A percentile compares a stretch with the other conserved stretches of the same genome.
Conservation (phyloP, 306 rosid genomes). For the Astragalus glycyphyllos region DNA sequence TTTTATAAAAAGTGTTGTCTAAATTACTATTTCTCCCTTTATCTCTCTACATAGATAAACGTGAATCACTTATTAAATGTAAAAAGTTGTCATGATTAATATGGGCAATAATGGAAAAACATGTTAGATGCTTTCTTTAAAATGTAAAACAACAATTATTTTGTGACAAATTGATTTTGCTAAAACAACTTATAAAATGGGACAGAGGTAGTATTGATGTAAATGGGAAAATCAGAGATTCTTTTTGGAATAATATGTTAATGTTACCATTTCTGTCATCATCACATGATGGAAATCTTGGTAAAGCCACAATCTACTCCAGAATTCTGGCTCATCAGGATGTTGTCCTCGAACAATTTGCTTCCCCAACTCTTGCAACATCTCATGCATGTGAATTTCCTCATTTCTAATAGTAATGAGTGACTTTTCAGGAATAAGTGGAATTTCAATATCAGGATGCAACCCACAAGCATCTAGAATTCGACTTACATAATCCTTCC, state of each 20-base stretch:
- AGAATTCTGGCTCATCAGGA: background rate
- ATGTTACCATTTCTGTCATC: conserved; percentile 3
- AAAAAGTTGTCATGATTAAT: too few relatives aligned
- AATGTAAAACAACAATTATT: too few relatives aligned
- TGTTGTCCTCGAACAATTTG: background rate
- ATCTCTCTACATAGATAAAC: too few relatives aligned
- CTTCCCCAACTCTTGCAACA: conserved; percentile 30
- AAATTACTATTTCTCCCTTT: too few relatives aligned
- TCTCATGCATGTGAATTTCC: conserved; percentile 29
- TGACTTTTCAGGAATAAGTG: background rate
- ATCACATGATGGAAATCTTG: background rate
- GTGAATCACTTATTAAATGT: too few relatives aligned
- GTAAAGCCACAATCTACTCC: conserved; percentile 25
- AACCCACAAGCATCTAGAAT: conserved; percentile 11
- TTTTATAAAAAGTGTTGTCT: too few relatives aligned
- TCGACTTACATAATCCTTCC: conserved; percentile 2
- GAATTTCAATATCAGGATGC: conserved; percentile 3
- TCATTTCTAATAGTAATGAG: conserved; percentile 5
- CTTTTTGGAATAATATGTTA: background rate
- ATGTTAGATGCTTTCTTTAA: too few relatives aligned
- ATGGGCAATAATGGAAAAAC: too few relatives aligned
- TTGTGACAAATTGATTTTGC: too few relatives aligned
- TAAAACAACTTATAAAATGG: too few relatives aligned
- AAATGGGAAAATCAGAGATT: background rate
- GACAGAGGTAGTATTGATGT: background rate